Percentiles rank a stretch among this genome's conserved stretches.
These are phyloP conservation scores for Globisporangium apiculatum DNA, from an alignment of 352 stramenopile species.

Conservation along the genomic window DNA sequence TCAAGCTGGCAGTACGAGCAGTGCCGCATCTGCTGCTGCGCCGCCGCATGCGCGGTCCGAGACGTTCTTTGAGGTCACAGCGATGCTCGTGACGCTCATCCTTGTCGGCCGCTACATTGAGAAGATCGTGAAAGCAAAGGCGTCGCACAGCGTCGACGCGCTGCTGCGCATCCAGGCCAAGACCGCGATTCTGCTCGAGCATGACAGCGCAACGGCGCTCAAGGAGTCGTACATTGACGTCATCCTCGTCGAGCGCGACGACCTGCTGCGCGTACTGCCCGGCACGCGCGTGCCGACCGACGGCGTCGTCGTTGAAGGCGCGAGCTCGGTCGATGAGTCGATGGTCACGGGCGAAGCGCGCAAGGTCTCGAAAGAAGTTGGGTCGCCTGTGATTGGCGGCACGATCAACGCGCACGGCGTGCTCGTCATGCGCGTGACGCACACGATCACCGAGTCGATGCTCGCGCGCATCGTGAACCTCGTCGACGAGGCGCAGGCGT, in stretches of 20 bases:
- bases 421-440: slow-evolving; percentile 56
- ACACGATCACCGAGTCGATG: slow-evolving; percentile 74
- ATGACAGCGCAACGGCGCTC: slow-evolving; percentile 13
- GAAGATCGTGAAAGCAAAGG: slow-evolving; percentile 57
- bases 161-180: slow-evolving; percentile 69
- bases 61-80: slow-evolving; percentile 73
- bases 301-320: slow-evolving; percentile 54
- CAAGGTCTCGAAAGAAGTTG: slow-evolving; percentile 57
- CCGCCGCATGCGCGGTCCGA: slow-evolving; percentile 27
- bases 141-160: slow-evolving; percentile 60
- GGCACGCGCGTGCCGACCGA: slow-evolving; percentile 67
- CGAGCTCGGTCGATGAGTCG: slow-evolving; percentile 66
- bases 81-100: slow-evolving; percentile 62
- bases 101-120: slow-evolving; percentile 74
- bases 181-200: slow-evolving; percentile 85
- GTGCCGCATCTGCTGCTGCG: no score
- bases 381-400: slow-evolving; percentile 54
- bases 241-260: slow-evolving; percentile 61
- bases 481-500: slow-evolving; percentile 67
- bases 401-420: slow-evolving; percentile 70
- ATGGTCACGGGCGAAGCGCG: slow-evolving; percentile 71
- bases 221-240: slow-evolving; percentile 74
- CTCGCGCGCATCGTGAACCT: slow-evolving; percentile 64
- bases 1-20: no score
- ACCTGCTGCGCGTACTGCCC: slow-evolving; percentile 62